Evolutionary conservation across 2,329 filamentous ascomycete species (phyloP).

Genomic region (Domatiomyces catenatus): DNA sequence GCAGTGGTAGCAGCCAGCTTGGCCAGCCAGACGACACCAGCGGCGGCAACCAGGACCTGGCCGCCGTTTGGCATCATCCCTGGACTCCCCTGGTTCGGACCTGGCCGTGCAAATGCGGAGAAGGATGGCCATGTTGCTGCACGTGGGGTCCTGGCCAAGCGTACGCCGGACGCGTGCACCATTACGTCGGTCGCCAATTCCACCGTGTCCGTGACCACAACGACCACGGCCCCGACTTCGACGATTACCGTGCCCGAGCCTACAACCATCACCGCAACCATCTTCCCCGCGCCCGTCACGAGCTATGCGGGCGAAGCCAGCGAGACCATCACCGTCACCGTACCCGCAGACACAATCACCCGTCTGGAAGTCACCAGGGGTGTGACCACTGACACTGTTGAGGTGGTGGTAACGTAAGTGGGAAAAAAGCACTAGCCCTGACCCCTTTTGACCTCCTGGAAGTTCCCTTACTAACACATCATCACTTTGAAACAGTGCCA

Average conservation of each 20-base stretch:
- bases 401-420: not conserved
- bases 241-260: conserved; percentile 7
- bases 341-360: conserved; percentile 6
- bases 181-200: conserved; percentile 8
- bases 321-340: conserved; percentile 11
- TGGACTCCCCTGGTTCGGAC: not conserved
- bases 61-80: not conserved
- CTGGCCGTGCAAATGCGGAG: not conserved
- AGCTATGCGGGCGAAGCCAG: conserved; percentile 8
- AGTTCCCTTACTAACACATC: not conserved
- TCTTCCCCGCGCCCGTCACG: conserved; percentile 11
- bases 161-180: conserved; percentile 9
- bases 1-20: conserved; percentile 2
- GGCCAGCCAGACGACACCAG: conserved; percentile 1
- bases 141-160: not conserved
- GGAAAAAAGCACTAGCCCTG: not conserved
- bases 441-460: not conserved
- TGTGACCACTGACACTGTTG: not conserved
- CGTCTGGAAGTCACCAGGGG: not conserved
- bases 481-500: not conserved
- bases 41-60: not conserved
- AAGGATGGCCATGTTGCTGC: not conserved
- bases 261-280: conserved; percentile 1
- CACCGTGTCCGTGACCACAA: conserved; percentile 5
- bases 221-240: conserved; percentile 8